phyloP scores from a whole-genome alignment of 192 early-diverging fungal genomes.

The Chytriomyces sp. region DNA sequence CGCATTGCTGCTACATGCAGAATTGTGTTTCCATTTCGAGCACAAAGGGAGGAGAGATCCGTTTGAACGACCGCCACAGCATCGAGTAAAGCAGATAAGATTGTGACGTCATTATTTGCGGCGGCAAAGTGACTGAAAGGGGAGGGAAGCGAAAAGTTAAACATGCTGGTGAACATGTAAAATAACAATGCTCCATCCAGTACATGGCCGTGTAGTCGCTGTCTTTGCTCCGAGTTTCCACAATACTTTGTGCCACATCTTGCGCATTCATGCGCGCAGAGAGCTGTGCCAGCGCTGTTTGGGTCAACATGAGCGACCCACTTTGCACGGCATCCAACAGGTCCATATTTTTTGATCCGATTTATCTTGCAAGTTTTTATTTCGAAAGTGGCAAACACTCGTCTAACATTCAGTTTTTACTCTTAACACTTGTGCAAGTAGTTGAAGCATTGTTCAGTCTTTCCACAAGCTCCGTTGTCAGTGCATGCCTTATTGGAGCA shows the following conservation, averaged over 20 bases:
- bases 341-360: background rate
- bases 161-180: background rate
- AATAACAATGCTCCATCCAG: no score
- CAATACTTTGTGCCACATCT: no score
- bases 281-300: background rate
- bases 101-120: background rate
- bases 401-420: background rate
- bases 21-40: background rate
- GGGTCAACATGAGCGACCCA: background rate
- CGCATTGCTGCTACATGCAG: background rate
- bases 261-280: background rate
- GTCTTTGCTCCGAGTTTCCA: background rate
- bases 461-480: background rate
- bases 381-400: background rate
- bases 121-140: background rate
- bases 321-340: background rate
- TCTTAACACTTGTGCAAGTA: constrained; percentile 3
- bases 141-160: background rate
- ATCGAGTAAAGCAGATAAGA: background rate
- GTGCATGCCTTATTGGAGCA: constrained; percentile 7
- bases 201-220: background rate
- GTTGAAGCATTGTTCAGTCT: constrained; percentile 4
- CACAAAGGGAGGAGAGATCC: background rate
- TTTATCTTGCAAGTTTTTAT: background rate
- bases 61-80: background rate